These are phyloP conservation scores for Sporodiniella umbellata DNA, from an alignment of 371 early-diverging fungal species.

Conservation along the genomic window DNA sequence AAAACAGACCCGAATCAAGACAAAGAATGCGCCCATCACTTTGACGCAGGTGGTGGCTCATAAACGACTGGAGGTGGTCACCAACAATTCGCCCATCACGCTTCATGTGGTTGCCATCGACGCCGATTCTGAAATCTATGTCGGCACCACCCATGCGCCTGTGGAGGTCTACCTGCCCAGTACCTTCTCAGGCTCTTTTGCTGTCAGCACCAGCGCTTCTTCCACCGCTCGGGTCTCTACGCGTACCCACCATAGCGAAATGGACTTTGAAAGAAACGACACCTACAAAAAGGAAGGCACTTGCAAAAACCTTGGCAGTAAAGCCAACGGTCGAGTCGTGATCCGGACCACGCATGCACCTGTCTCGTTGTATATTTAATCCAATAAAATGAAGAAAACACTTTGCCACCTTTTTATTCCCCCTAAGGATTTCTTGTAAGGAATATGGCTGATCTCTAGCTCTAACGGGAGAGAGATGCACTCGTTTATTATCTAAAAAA, in stretches of 20 bases:
- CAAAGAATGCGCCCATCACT: slow-evolving; percentile 12
- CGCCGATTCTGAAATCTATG: background rate
- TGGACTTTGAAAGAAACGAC: slow-evolving; percentile 2
- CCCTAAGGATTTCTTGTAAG: background rate
- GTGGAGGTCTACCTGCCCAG: slow-evolving; percentile 9
- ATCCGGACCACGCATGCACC: slow-evolving; percentile 14
- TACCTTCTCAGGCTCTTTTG: slow-evolving; percentile 7
- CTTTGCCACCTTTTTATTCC: background rate
- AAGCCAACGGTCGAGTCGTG: slow-evolving; percentile 3
- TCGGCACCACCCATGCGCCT: slow-evolving; percentile 12
- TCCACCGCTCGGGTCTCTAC: background rate
- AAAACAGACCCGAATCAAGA: background rate
- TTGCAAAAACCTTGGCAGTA: slow-evolving; percentile 9
- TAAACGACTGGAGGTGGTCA: slow-evolving; percentile 3
- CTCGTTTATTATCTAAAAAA: slow-evolving; percentile 7
- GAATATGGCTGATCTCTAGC: slow-evolving; percentile 7
- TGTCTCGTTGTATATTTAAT: slow-evolving; percentile 4
- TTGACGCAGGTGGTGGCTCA: background rate
- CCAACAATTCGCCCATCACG: slow-evolving; percentile 6
- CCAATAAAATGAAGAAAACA: too few species aligned
- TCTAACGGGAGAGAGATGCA: slow-evolving; percentile 3
- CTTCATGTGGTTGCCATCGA: slow-evolving; percentile 9
- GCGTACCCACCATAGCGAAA: background rate
- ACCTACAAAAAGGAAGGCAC: slow-evolving; percentile 2
- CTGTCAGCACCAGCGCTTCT: background rate